Evolutionary conservation across 2,329 filamentous ascomycete species (phyloP), one percentile per base, ranked within the genome.

Genomic region (Trichoderma sp.): DNA sequence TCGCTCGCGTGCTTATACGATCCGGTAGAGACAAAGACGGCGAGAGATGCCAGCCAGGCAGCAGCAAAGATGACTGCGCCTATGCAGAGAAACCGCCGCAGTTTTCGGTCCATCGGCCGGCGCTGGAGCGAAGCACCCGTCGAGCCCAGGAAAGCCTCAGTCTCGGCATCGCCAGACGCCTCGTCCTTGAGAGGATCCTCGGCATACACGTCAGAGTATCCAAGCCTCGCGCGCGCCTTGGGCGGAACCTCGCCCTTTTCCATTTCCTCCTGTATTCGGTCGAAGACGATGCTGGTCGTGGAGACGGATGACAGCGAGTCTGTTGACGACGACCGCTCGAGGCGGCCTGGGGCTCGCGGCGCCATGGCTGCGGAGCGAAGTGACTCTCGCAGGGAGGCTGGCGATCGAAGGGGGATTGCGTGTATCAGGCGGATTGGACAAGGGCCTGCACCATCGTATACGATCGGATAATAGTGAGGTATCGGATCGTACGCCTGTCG

Each of bases 241-340:
- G 56, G 69, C 56, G 34, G 41, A 10, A 24, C 64, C 2, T 65
- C 61, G 19, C 73, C 69, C 71, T 78, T 77, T 65, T 79, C 76
- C 65, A 69, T 72, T 75, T 81, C 74, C 73, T 91, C 88, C 71
- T 86, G 84, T 69, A 94, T 83, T 68, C 89, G 87, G 69, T 95
- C 91, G 74, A 95, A 91, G 62, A 95, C 86, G 15, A 95, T 82
- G 71, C 91, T 94, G 4, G 90, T 93, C 12, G 91, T 94, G 41
- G 91, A 95, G n/a, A 88, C 88, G 47, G 89, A 90, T n/a, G 90
- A 91, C 52, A 85, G 76, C 3, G 91, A 92, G 67, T 83, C 84
- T 72, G 78, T 78, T 62, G 85, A 86, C 52, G 66, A 66, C 55
- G 74, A 73, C 47, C 69, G 68, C 48, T 67, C 43, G 44, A 24